These are phyloP conservation scores for Fusarium compactum DNA, from an alignment of 2,329 filamentous ascomycete species.

Conservation along the genomic window DNA sequence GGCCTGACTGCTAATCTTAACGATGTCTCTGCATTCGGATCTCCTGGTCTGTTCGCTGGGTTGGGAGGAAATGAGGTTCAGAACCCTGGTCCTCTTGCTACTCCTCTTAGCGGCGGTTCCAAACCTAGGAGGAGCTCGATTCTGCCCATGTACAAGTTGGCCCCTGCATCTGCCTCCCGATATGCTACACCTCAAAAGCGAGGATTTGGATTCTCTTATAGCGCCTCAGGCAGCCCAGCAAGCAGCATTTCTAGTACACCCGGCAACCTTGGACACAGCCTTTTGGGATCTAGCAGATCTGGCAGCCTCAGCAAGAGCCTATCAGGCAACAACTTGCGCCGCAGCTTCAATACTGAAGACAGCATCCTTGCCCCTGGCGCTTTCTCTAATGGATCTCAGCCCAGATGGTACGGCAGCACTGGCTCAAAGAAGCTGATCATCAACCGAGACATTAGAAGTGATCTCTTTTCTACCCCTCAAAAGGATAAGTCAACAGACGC, in stretches of 20 bases:
- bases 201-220: constrained; percentile 93
- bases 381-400: constrained; percentile 76
- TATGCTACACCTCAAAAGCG: constrained; percentile 87
- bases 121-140: constrained; percentile 84
- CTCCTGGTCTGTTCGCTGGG: constrained; percentile 84
- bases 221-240: constrained; percentile 76
- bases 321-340: constrained; percentile 86
- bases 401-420: constrained; percentile 73
- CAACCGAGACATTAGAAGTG: constrained; percentile 84
- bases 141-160: constrained; percentile 88
- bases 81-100: constrained; percentile 91
- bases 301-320: constrained; percentile 86
- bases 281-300: constrained; percentile 74
- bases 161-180: constrained; percentile 81
- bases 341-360: constrained; percentile 83
- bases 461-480: constrained; percentile 72
- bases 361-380: constrained; percentile 88
- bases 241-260: constrained; percentile 75
- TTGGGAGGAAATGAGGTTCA: constrained; percentile 71
- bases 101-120: constrained; percentile 80
- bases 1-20: constrained; percentile 82
- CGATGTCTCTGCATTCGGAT: constrained; percentile 90
- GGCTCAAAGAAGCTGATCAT: constrained; percentile 92
- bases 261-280: constrained; percentile 72
- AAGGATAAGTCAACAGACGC: constrained; percentile 62